Base-by-base conservation (phyloP, 371 early-diverging fungal species). In the Sporodiniella umbellata region DNA sequence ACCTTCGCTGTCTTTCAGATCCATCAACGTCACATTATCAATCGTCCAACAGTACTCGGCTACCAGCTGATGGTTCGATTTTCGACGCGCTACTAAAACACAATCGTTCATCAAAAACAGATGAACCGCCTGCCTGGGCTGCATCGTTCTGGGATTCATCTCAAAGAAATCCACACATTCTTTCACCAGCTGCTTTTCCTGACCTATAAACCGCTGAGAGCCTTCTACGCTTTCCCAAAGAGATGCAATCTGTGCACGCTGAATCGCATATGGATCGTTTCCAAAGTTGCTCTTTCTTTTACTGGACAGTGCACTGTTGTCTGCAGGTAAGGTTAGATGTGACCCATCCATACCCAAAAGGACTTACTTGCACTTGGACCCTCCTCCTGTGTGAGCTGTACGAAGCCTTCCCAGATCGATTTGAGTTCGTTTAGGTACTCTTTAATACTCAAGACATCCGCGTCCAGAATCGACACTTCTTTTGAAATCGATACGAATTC, bases 401-500 rank as follows among this genome's bases (percentile, higher is more conserved):
- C 45, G 30, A 89, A 73, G 19, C 67, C 66, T 18, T 80, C 82
- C 60, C 85, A 85, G 23, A 87, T 79, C 10, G 74, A 69, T 18
- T 80, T 79, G 18, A 90, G 54, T 43, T 92, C 90, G 45, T 81
- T 79, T 28, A 92, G 55, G 47, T 87, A 66, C 23, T 78, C 83
- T 23, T 87, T 82, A 14, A 92, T 64, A 5, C 65, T 64, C 40
- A 90, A 65, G 59, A 92, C 84, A 56, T 90, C 90, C 12, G 81
- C 78, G 62, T 90, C 90, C 60, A 79, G 56, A 50, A 80, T 89
- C 33, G 89, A 84, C 25, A 97, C 92, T 64, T 97, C 98, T 62
- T 95, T 94, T 15, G 95, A 91, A 43, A 97, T 94, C 22, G 83
- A 83, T 19, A 97, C 93, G 68, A 97, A 97, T 59, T 94, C 93